phyloP scores from a whole-genome alignment of 1,139 yeast species.

The Candida frijolesensis region DNA sequence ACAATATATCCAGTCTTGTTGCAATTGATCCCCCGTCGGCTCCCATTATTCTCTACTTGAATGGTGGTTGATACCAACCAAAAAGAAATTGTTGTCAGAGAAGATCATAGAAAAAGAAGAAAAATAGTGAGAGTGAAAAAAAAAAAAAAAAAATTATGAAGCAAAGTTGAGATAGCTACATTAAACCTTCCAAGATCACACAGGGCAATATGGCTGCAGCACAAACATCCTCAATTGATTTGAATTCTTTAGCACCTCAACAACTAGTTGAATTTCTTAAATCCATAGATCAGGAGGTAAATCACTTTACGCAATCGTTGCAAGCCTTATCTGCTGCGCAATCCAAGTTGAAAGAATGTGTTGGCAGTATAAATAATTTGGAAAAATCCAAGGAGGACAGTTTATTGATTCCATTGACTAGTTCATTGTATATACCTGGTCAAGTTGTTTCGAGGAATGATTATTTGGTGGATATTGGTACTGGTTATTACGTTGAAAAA shows the following conservation, averaged over 20 bases:
- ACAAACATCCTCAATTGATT: conserved; percentile 46
- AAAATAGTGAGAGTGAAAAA: not conserved
- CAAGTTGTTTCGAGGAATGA: conserved; percentile 59
- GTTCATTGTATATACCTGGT: conserved; percentile 91
- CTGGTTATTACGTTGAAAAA: conserved; percentile 93
- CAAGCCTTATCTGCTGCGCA: conserved; percentile 86
- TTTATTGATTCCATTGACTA: conserved; percentile 82
- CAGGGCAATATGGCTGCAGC: conserved; percentile 15
- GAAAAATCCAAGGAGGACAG: conserved; percentile 44
- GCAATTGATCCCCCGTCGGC: conserved; percentile 57
- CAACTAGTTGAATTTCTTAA: conserved; percentile 84
- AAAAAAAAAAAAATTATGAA: not conserved
- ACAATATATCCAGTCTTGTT: conserved; percentile 43
- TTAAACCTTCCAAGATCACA: not conserved
- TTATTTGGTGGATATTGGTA: conserved; percentile 92
- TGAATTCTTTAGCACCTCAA: conserved; percentile 73
- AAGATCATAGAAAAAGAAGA: conserved; percentile 1
- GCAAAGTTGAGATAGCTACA: not conserved
- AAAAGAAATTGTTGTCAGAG: not conserved
- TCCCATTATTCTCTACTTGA: conserved; percentile 31
- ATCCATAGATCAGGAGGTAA: conserved; percentile 82
- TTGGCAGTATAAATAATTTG: conserved; percentile 64
- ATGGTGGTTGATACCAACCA: not conserved
- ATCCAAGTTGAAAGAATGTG: conserved; percentile 79
- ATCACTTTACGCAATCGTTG: conserved; percentile 81